Percentiles rank a stretch among this genome's conserved stretches.
Conservation (phyloP, 306 rosid genomes). For the Cyclanthera cordifolia region DNA sequence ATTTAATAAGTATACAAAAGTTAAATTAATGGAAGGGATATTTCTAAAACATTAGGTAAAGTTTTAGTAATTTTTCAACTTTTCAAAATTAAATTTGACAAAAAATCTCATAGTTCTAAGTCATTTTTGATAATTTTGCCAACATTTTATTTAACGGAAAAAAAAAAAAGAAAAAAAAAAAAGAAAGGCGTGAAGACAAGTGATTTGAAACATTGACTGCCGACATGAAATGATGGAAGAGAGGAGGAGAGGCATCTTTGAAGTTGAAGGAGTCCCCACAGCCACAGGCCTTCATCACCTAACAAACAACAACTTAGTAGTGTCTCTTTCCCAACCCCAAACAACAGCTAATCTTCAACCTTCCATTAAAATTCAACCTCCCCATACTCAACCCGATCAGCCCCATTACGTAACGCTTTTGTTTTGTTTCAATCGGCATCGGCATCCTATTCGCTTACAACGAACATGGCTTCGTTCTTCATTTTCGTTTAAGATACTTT, state of each 20-base stretch:
- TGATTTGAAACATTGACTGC: conserved; percentile 2
- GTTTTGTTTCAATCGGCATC: background rate
- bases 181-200: background rate
- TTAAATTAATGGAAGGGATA: too few relatives aligned
- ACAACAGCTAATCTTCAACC: conserved; percentile 1
- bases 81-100: too few relatives aligned
- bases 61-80: too few relatives aligned
- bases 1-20: too few relatives aligned
- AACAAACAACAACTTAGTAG: background rate
- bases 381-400: background rate
- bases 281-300: background rate
- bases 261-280: background rate
- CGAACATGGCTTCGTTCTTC: background rate
- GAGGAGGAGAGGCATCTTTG: background rate
- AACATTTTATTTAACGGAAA: too few relatives aligned
- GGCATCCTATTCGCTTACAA: background rate
- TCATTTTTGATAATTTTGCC: too few relatives aligned
- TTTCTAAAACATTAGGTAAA: too few relatives aligned
- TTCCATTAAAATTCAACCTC: background rate
- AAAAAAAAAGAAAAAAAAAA: too few relatives aligned
- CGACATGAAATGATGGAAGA: conserved; percentile 7
- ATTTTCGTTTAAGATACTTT: too few relatives aligned
- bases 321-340: conserved; percentile 5
- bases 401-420: background rate
- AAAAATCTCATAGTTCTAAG: too few relatives aligned